phyloP scores from a whole-genome alignment of 106 monocot species.

The Dendrobium chrysotoxum region DNA sequence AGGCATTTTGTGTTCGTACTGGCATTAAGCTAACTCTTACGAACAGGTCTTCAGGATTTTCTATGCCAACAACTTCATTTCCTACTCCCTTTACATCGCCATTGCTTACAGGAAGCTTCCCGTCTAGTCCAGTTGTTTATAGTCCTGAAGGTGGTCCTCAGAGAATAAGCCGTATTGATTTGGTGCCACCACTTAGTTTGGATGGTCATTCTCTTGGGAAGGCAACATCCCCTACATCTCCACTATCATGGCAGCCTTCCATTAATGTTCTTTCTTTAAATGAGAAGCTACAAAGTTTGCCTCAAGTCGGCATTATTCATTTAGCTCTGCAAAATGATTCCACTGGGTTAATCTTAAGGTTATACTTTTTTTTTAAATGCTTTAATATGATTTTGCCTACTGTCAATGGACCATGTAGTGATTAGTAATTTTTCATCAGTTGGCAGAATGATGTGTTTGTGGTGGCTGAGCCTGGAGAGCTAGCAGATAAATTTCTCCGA shows the following conservation, averaged over 20 bases:
- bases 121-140: constrained; percentile 80
- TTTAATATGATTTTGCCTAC: background rate
- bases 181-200: constrained; percentile 82
- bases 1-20: constrained; percentile 69
- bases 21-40: constrained; percentile 55
- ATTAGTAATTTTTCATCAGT: constrained; percentile 25
- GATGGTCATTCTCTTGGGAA: constrained; percentile 58
- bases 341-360: constrained; percentile 89
- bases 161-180: constrained; percentile 55
- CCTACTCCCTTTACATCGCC: constrained; percentile 79
- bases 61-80: constrained; percentile 44
- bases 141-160: constrained; percentile 74
- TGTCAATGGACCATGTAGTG: background rate
- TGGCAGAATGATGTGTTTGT: constrained; percentile 99
- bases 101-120: constrained; percentile 90
- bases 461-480: constrained; percentile 93
- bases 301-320: constrained; percentile 90
- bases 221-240: constrained; percentile 60
- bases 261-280: constrained; percentile 46
- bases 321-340: constrained; percentile 97
- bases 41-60: constrained; percentile 30
- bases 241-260: constrained; percentile 55
- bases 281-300: constrained; percentile 82
- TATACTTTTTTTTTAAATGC: constrained; percentile 8
- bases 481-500: constrained; percentile 87